Evolutionary conservation across 768 basidiomycete species (phyloP).

Genomic region (Russula compacta): DNA sequence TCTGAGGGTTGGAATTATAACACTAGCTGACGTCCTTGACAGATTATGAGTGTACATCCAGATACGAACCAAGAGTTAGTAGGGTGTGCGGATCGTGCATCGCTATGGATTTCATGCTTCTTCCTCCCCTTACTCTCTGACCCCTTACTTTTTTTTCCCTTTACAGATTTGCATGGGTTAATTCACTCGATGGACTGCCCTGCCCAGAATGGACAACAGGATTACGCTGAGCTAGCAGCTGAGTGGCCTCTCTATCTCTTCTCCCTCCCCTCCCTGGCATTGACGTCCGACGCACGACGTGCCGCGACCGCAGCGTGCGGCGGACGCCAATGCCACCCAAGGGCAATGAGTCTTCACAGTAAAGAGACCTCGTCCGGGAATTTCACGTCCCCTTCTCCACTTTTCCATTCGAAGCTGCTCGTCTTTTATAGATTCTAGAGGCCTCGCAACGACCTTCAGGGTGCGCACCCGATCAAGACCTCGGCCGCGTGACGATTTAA

Average conservation of each 20-base stretch:
- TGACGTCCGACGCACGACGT: constrained; percentile 4
- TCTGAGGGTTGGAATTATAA: neutral
- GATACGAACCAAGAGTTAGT: neutral
- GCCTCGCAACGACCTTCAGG: neutral
- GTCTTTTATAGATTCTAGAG: neutral
- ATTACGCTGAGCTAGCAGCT: neutral
- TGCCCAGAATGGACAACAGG: neutral
- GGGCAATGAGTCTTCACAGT: no score
- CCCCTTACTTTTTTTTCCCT: neutral
- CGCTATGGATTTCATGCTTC: no score
- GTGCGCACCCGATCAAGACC: constrained; percentile 7
- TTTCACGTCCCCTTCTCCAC: no score
- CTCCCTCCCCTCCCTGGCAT: neutral
- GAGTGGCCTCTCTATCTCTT: neutral
- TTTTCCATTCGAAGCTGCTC: no score
- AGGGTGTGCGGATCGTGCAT: no score
- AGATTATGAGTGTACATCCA: neutral
- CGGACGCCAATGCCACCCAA: neutral
- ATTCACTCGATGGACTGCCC: neutral
- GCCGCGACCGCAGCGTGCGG: neutral
- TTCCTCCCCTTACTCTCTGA: no score
- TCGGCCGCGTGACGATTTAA: neutral
- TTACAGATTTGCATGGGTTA: neutral
- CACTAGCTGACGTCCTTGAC: neutral
- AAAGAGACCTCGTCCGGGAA: no score